Base-by-base conservation (phyloP, 116 monocot genomes). In the Cymodocea nodosa region DNA sequence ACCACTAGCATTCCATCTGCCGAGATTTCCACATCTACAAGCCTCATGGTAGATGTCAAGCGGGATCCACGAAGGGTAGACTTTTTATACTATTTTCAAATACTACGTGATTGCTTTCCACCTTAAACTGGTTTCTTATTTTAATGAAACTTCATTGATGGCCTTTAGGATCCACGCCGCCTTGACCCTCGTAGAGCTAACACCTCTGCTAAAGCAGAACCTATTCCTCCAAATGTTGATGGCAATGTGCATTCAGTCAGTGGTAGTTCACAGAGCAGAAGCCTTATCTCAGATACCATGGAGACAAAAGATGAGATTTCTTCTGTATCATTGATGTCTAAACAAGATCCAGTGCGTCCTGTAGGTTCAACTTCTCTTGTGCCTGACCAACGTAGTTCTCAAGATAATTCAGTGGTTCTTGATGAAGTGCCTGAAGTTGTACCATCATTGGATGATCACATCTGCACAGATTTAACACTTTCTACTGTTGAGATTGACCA, bases 31-130 rank as follows among this genome's bases (percentile, higher is more conserved):
- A 36, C 63, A 68, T 25, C 62, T 25, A 22, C 84, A 35, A 85
- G 37, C 76, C 57, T 74, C 70, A 36, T 56, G 23, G 13, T 63
- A 48, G 98, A 99, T 55, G 24, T 67, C 20, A 99, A 87, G 70
- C 89, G 98, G 53, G 92, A 99, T 69, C 98, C 89, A 50, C 84
- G 98, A 82, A 89, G 92, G 78, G 98, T 99, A 84, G 77, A 75
- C 17, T 25, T 67, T 53, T 48, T 20, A 44, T 44, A 44, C 11
- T 60, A 22, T 67, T 20, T 36, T 65, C 18, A 35, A 51, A 34
- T 5, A 51, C 10, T 8, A 53, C 19, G 65, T 50, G 11, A 5
- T 59, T 52, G 10, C 59, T 63, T 67, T 53, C 19, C 18, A 35
- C 2, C n/a, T 48, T 15, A 63, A 60, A 11, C 15, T 60, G 10